Evolutionary conservation across 108 stramenopile genomes (phyloP).

Genomic region (Cylindrotheca fusiformis): DNA sequence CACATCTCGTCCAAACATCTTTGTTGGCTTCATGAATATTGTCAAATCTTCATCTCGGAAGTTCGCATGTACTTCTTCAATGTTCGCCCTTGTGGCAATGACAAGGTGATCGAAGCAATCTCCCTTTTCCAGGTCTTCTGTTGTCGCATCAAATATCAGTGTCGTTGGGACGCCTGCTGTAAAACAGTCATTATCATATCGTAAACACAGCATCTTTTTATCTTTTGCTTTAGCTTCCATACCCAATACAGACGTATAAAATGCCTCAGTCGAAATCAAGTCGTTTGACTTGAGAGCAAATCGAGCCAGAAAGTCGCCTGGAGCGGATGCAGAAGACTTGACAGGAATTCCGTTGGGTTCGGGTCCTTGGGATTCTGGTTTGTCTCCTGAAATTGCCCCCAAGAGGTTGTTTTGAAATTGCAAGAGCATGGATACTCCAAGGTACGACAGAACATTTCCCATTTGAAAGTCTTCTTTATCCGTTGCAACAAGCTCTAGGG

Average conservation of each 20-base stretch:
- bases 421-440: constrained; percentile 30
- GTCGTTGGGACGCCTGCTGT: constrained; percentile 35
- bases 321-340: constrained; percentile 28
- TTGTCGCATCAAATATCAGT: constrained; percentile 23
- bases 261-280: constrained; percentile 12
- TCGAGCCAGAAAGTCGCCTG: constrained; percentile 34
- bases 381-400: constrained; percentile 14
- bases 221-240: constrained; percentile 33
- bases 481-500: constrained; percentile 24
- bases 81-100: constrained; percentile 18
- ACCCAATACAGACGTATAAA: constrained; percentile 33
- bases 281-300: constrained; percentile 26
- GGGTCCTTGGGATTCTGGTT: constrained; percentile 2
- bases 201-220: constrained; percentile 27
- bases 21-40: constrained; percentile 39
- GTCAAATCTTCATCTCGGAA: background rate
- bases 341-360: constrained; percentile 40
- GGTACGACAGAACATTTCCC: constrained; percentile 27
- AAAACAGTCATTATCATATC: constrained; percentile 22
- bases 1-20: constrained; percentile 31
- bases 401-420: constrained; percentile 33
- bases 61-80: constrained; percentile 4
- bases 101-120: constrained; percentile 41
- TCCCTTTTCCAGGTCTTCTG: constrained; percentile 9
- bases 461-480: background rate